Evolutionary conservation across 441 rosid species (phyloP), one percentile per base, ranked within the genome.

Genomic region (Euphorbia corollata): DNA sequence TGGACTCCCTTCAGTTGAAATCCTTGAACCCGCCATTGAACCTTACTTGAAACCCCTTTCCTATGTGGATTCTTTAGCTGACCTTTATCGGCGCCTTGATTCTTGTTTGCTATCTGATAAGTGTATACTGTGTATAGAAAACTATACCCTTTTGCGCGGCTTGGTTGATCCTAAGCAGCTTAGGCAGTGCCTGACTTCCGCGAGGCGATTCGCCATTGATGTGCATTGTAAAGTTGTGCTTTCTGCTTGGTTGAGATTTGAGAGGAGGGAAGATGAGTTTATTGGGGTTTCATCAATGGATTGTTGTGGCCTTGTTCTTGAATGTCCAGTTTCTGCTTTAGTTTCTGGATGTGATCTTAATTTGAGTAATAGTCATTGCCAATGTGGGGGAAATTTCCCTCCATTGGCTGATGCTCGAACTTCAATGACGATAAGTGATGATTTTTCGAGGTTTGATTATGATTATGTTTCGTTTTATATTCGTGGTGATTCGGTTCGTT

Each of bases 251-350:
- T 82, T 95, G 68, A 75, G 97, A 48, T 92, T 51, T 51, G 99
- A 95, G 82, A 85, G 97, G 85, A 86, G 98, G 69, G 97, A 88
- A 63, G 91, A 95, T 72, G 98, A 90, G 74, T 80, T 90, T 19
- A 71, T 80, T 50, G 98, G 93, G n/a, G 79, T 85, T 0, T 77
- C 78, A 5, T 74, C 97, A 10, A 84, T 90, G 91, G 94, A 86
- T 75, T 95, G 98, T 61, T 75, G 85, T 22, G 96, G 96, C 19
- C 71, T 82, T 55, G 82, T 79, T 55, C 80, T 91, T 60, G 98
- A 95, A 73, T 95, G 99, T 63, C 99, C 98, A 0, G 75, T 74
- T 72, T 86, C 90, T 36, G 79, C 83, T 62, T 75, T 95, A 75
- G 79, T 83, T n/a, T 39, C 89, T 10, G 93, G 98, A 62, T 87